A percentile compares a stretch with the other conserved stretches of the same genome.
Conservation (phyloP, 306 rosid species). For the Glycine tomentella region DNA sequence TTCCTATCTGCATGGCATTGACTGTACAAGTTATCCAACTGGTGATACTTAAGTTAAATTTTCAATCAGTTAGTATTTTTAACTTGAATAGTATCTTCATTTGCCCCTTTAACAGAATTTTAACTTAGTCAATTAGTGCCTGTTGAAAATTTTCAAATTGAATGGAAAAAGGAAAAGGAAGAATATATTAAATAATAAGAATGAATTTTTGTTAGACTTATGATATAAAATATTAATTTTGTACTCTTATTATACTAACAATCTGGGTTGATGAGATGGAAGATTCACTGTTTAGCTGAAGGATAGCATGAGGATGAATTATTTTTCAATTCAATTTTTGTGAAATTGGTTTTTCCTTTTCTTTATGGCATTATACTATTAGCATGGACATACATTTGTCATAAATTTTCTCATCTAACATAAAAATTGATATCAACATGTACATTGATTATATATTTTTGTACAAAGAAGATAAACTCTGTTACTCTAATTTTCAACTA, state of each 20-base stretch:
- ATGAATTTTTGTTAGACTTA: background rate
- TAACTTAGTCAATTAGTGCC: background rate
- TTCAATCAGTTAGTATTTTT: background rate
- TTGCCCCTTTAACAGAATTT: background rate
- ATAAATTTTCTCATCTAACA: background rate
- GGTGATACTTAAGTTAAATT: background rate
- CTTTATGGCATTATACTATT: background rate
- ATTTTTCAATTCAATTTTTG: slow-evolving; percentile 15
- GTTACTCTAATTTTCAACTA: no score
- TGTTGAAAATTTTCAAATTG: slow-evolving; percentile 16
- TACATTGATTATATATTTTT: background rate
- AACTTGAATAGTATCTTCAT: slow-evolving; percentile 1
- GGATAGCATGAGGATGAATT: background rate
- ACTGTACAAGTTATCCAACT: background rate
- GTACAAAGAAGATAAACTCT: background rate
- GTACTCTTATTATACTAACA: background rate
- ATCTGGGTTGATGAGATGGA: slow-evolving; percentile 7
- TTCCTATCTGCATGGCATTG: slow-evolving; percentile 12
- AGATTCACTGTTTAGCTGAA: background rate
- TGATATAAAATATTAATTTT: slow-evolving; percentile 4
- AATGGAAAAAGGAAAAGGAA: background rate
- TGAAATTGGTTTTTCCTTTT: slow-evolving; percentile 9
- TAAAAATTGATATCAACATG: background rate
- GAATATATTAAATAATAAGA: background rate
- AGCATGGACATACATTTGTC: background rate